Evolutionary conservation across 768 basidiomycete species (phyloP).

Genomic region (Lyophyllum atratum): DNA sequence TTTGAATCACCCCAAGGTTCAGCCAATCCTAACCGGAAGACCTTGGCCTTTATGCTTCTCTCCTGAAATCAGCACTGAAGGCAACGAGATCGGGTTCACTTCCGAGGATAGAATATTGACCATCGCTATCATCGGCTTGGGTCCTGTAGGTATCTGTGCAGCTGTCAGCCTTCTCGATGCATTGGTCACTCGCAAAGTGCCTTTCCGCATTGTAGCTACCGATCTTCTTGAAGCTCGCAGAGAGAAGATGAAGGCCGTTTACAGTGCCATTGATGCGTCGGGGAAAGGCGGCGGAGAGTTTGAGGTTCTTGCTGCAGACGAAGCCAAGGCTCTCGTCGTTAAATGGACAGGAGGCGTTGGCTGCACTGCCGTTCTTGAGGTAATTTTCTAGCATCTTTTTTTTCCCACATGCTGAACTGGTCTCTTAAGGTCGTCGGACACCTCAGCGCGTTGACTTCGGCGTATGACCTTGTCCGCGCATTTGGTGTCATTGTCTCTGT

Average conservation of each 20-base stretch:
- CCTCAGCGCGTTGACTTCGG: slow-evolving; percentile 58
- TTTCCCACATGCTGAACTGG: background rate
- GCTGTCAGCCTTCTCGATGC: slow-evolving; percentile 64
- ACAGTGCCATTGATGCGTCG: slow-evolving; percentile 45
- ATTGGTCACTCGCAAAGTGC: slow-evolving; percentile 43
- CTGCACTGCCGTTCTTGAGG: slow-evolving; percentile 71
- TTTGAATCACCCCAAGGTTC: slow-evolving; percentile 70
- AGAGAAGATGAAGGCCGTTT: slow-evolving; percentile 60
- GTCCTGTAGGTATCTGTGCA: slow-evolving; percentile 79
- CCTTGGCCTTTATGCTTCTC: slow-evolving; percentile 59
- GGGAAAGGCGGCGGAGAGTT: slow-evolving; percentile 52
- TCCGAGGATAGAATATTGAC: slow-evolving; percentile 54
- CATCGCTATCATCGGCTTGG: slow-evolving; percentile 72
- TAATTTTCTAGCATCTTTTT: slow-evolving; percentile 22
- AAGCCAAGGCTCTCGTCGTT: slow-evolving; percentile 48
- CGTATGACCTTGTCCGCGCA: slow-evolving; percentile 71
- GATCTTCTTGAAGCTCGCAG: slow-evolving; percentile 61
- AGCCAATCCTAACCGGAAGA: slow-evolving; percentile 56
- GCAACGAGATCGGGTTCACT: slow-evolving; percentile 34
- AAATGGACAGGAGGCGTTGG: slow-evolving; percentile 60
- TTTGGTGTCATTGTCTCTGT: slow-evolving; percentile 79
- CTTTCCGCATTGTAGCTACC: slow-evolving; percentile 62
- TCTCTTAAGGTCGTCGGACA: slow-evolving; percentile 66
- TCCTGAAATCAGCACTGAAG: slow-evolving; percentile 19
- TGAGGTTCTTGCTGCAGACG: slow-evolving; percentile 49